Evolutionary conservation across 257 asterid genomes (phyloP).

Genomic region (Avicennia marina): DNA sequence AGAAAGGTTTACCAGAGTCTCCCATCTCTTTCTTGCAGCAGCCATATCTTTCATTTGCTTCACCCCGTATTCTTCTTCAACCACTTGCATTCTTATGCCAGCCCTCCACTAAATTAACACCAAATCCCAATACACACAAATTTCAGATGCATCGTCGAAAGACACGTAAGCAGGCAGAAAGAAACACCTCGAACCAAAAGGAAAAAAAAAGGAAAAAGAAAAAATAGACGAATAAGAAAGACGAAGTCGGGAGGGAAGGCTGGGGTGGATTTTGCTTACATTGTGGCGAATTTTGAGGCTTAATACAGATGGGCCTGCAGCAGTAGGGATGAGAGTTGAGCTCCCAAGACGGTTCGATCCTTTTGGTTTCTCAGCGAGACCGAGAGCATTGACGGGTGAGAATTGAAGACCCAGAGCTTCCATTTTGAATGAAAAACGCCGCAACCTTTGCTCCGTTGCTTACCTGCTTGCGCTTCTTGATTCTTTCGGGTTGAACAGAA

Average conservation of each 20-base stretch:
- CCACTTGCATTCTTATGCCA: slow-evolving; percentile 64
- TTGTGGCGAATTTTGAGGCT: slow-evolving; percentile 28
- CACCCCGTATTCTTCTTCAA: slow-evolving; percentile 82
- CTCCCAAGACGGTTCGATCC: slow-evolving; percentile 27
- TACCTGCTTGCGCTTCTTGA: too few relatives aligned
- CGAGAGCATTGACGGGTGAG: slow-evolving; percentile 35
- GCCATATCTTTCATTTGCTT: slow-evolving; percentile 96
- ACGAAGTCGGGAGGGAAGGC: too few relatives aligned
- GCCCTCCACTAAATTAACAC: slow-evolving; percentile 35
- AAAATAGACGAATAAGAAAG: too few relatives aligned
- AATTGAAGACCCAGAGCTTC: slow-evolving; percentile 42
- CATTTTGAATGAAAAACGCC: slow-evolving; percentile 29
- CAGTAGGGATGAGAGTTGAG: slow-evolving; percentile 23
- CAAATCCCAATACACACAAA: slow-evolving; percentile 5
- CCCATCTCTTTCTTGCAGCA: slow-evolving; percentile 98
- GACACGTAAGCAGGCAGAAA: background rate
- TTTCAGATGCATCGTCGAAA: too few relatives aligned
- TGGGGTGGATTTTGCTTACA: slow-evolving; percentile 17
- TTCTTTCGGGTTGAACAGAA: too few relatives aligned
- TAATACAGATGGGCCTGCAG: slow-evolving; percentile 26
- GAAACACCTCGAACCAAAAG: background rate
- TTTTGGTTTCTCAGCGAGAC: slow-evolving; percentile 28
- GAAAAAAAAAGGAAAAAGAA: background rate
- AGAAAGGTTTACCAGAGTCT: slow-evolving; percentile 54
- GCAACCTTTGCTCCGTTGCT: background rate